Evolutionary conservation across 2,329 filamentous ascomycete species (phyloP), one percentile per base, ranked within the genome.

Genomic region (Aotearoamyces nothofagi): DNA sequence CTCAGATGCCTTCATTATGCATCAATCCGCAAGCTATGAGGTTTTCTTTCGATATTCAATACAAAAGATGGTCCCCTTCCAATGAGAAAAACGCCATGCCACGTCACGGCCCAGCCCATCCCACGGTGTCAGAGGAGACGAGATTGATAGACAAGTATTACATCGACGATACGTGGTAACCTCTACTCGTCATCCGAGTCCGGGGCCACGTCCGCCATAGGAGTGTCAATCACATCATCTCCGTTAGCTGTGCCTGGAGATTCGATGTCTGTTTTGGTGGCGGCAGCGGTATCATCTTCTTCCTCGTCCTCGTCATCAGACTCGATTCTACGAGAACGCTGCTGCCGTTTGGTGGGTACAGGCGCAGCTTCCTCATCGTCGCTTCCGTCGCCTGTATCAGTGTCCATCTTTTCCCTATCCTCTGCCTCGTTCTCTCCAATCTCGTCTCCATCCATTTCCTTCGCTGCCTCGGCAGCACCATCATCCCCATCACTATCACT

Each of bases 401-500:
- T 33, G 24, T 42, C 39, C 35, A 41, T 38, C 9, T 16, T 19
- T 5, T 29, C 29, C 5, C 15, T 22, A 11, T 23, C 31, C 22
- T 24, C 28, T 15, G 33, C 28, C 6, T 34, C 36, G 11, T 12
- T 17, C 16, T 40, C 39, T 22, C 34, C 34, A 26, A 32, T 26
- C 10, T 35, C 31, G 30, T 48, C 43, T 9, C 33, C 32, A 19
- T 43, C 38, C 42, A 47, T 48, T 13, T 41, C 43, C 29, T 31
- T 36, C 17, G 32, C 37, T 5, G 45, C 45, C 12, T 42, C 43
- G 13, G 38, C 42, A 15, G 35, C 45, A 6, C 45, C 46, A 37
- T 47, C 37, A 26, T 48, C 47, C 1, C 34, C 44, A 12, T 49
- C 46, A 22, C 42, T 46, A 26, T 51, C 48, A 33, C 43, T 46